These are phyloP conservation scores for Entomortierella lignicola DNA, from an alignment of 192 early-diverging fungal species.

Conservation along the genomic window DNA sequence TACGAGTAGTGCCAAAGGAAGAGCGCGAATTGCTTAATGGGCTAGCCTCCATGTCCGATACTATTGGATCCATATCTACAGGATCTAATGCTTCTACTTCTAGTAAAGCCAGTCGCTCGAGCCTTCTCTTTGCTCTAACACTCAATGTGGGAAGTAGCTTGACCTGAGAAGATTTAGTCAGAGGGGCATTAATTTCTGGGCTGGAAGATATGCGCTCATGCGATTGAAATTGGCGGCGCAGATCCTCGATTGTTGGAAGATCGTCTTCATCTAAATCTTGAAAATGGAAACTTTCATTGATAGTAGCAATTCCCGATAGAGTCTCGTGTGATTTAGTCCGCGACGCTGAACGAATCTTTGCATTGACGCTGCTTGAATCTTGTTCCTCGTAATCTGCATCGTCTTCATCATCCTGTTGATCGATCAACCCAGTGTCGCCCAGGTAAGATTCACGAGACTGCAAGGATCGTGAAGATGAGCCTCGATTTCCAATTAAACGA, in stretches of 20 bases:
- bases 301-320: neutral
- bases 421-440: neutral
- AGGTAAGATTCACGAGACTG: neutral
- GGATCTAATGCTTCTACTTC: conserved; percentile 11
- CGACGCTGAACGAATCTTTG: too few relatives aligned
- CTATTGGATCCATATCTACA: neutral
- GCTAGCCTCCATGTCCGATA: neutral
- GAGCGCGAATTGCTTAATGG: neutral
- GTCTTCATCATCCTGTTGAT: conserved; percentile 18
- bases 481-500: conserved; percentile 14
- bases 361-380: neutral
- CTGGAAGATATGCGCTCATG: neutral
- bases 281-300: neutral
- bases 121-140: neutral
- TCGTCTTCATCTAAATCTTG: conserved; percentile 31
- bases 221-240: conserved; percentile 6
- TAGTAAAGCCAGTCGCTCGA: conserved; percentile 12
- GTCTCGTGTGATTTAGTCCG: neutral
- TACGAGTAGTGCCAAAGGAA: neutral
- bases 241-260: conserved; percentile 12
- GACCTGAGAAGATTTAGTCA: neutral
- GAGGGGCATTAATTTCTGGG: neutral
- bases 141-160: conserved; percentile 5
- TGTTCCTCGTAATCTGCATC: conserved; percentile 31
- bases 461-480: neutral